Base-by-base conservation (phyloP, 2,329 filamentous ascomycete genomes). In the Exophiala alcalophila region DNA sequence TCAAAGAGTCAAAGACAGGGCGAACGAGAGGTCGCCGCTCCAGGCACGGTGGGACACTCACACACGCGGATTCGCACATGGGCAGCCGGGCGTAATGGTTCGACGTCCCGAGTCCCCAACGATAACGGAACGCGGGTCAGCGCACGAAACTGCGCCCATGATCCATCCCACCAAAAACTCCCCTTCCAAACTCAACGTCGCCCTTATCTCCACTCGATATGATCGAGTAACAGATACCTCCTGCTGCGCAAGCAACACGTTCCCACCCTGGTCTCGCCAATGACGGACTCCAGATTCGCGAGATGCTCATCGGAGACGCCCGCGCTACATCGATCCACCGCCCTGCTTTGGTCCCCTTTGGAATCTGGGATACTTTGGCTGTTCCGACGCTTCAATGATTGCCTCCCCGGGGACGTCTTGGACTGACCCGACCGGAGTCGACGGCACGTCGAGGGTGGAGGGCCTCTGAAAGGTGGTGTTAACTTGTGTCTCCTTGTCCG, bases 151-250 rank as follows among this genome's bases (percentile, higher is more conserved):
- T 14, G n/a, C 30, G 28, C 29, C 35, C 42, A 40, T 5, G 8
- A n/a, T 21, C 32, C 37, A 37, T 30, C 40, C 33, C 40, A 31
- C 40, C 31, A 28, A 20, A 31, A 28, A 26, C 26, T 14, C 21
- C 19, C 21, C 14, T 25, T 21, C 19, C 35, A 39, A 34, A 21
- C 33, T 44, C 26, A 34, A 18, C 33, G 23, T 44, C 24, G 12
- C 25, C 28, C 44, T 47, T 52, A 48, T 54, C 46, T 49, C 46
- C 50, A 29, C 40, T 50, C 43, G 49, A 50, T 54, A 40, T 36
- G 38, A 54, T 53, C 50, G 50, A 53, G 47, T 53, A 53, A 53
- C 37, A 46, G 44, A 53, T 53, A 53, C 15, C 28, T 18, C 24
- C 31, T 32, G 23, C 27, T 21, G 23, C 12, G 23, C 29, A 35